Evolutionary conservation across 129 eudicot species (phyloP).

Genomic region (Mikania micrantha): DNA sequence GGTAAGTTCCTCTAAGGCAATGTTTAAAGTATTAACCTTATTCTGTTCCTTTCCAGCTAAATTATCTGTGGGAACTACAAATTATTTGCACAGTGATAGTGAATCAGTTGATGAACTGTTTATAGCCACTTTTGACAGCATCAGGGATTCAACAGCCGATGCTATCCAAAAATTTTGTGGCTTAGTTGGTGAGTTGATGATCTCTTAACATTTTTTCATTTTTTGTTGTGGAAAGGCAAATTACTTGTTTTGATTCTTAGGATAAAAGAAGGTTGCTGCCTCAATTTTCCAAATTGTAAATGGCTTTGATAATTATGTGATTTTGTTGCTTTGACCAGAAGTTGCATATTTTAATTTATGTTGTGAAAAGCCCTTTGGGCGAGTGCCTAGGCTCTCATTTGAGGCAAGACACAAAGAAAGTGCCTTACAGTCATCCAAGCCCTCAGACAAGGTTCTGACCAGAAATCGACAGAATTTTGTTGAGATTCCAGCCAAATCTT

Average conservation of each 20-base stretch:
- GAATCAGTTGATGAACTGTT: conserved; percentile 93
- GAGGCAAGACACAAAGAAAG: too few species aligned
- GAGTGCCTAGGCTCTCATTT: too few species aligned
- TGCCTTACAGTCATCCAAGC: too few species aligned
- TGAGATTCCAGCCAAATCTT: too few species aligned
- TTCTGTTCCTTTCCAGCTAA: conserved; percentile 40
- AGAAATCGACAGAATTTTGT: too few species aligned
- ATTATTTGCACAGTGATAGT: conserved; percentile 24
- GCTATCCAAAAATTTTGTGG: conserved; percentile 62
- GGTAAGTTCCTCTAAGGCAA: neutral
- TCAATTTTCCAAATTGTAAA: neutral
- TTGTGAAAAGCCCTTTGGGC: too few species aligned
- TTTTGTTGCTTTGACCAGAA: neutral
- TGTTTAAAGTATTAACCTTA: conserved; percentile 16
- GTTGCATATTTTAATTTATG: neutral
- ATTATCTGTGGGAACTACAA: conserved; percentile 31
- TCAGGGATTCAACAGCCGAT: conserved; percentile 59
- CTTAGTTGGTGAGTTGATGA: conserved; percentile 55
- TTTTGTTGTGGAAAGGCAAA: neutral
- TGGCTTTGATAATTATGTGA: neutral
- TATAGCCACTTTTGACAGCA: conserved; percentile 80
- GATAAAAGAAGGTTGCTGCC: neutral
- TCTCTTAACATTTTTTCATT: neutral
- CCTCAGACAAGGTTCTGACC: too few species aligned
- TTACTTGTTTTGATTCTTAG: neutral